These are phyloP conservation scores for Linnemannia zychae DNA, from an alignment of 192 early-diverging fungal species.

Conservation along the genomic window DNA sequence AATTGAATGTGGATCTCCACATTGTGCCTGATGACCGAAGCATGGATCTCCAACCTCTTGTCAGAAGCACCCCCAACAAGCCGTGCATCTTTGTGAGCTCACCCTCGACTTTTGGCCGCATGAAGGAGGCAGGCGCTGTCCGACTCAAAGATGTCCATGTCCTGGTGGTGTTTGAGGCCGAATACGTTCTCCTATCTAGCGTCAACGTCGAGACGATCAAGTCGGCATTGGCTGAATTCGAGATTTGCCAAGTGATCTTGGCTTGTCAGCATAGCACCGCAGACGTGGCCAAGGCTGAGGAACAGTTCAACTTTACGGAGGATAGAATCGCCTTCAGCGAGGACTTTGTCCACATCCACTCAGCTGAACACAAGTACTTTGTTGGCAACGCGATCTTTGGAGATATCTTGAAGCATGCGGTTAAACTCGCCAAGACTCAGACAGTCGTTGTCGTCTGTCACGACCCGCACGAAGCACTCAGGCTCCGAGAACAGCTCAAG, in stretches of 20 bases:
- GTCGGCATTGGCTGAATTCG: neutral
- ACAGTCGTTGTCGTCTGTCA: slow-evolving; percentile 28
- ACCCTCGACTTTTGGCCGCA: slow-evolving; percentile 12
- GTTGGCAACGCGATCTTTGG: neutral
- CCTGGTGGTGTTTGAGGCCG: slow-evolving; percentile 42
- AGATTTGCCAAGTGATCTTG: slow-evolving; percentile 26
- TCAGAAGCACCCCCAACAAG: neutral
- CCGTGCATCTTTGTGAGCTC: slow-evolving; percentile 20
- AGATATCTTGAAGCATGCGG: neutral
- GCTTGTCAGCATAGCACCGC: slow-evolving; percentile 29
- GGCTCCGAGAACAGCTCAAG: slow-evolving; percentile 6
- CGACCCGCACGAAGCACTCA: slow-evolving; percentile 2
- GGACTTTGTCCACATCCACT: slow-evolving; percentile 20
- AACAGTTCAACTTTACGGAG: slow-evolving; percentile 11
- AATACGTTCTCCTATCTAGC: slow-evolving; percentile 20
- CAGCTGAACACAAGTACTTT: slow-evolving; percentile 12
- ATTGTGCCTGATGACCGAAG: neutral
- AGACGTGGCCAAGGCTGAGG: slow-evolving; percentile 13
- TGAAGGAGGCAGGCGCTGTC: slow-evolving; percentile 16
- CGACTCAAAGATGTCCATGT: slow-evolving; percentile 11
- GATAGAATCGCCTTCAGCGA: slow-evolving; percentile 18
- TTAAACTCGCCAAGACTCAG: slow-evolving; percentile 21
- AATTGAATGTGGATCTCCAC: neutral
- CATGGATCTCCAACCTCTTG: neutral
- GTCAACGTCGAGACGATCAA: slow-evolving; percentile 6